Evolutionary conservation across 148 eudicot species (phyloP).

Genomic region (Dianthus caryophyllus): DNA sequence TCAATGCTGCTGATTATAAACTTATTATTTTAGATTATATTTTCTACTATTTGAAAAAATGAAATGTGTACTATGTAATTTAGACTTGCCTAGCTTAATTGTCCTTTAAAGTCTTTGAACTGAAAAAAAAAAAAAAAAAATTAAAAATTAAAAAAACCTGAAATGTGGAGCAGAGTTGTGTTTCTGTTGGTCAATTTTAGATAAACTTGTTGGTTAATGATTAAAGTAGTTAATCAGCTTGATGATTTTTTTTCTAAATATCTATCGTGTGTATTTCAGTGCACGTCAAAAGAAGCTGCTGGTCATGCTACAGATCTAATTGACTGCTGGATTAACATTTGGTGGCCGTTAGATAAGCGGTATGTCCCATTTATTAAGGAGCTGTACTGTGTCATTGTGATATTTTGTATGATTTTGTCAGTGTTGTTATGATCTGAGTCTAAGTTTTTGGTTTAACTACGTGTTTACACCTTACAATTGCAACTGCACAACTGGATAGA

Average conservation of each 20-base stretch:
- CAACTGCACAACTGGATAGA: neutral
- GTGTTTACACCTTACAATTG: neutral
- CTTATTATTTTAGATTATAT: neutral
- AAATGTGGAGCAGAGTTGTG: neutral
- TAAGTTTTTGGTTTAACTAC: neutral
- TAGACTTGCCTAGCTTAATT: neutral
- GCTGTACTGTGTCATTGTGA: neutral
- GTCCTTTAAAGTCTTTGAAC: neutral
- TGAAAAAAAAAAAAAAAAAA: neutral
- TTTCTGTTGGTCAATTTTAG: neutral
- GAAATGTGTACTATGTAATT: neutral
- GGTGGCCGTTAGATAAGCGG: conserved; percentile 99
- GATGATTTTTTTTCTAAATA: conserved; percentile 10
- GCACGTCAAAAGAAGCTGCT: conserved; percentile 55
- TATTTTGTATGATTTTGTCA: neutral
- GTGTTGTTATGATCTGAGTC: neutral
- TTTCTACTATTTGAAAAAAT: neutral
- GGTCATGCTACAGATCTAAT: conserved; percentile 61
- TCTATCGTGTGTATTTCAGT: conserved; percentile 35
- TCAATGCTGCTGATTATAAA: neutral
- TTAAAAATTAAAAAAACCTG: no score
- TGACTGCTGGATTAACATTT: conserved; percentile 73
- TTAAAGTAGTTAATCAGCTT: neutral
- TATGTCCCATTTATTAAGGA: conserved; percentile 23
- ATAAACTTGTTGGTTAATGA: neutral